Evolutionary conservation across 2,329 filamentous ascomycete species (phyloP).

Genomic region (Leptographium procerum): DNA sequence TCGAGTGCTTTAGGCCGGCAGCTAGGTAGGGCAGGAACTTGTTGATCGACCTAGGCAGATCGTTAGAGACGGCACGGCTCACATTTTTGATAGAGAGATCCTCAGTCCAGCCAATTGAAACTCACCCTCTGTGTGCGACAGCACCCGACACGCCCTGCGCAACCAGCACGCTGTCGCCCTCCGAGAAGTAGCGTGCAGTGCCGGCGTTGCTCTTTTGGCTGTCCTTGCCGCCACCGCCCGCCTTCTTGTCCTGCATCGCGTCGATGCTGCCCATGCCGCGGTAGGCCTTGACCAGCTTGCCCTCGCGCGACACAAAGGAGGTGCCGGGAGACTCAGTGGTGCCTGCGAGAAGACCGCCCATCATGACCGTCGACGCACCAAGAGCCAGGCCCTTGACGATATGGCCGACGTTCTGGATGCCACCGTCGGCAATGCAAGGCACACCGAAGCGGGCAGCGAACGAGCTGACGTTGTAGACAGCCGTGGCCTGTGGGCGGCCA

Average conservation of each 20-base stretch:
- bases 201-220: conserved; percentile 79
- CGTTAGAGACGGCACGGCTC: background rate
- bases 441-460: conserved; percentile 93
- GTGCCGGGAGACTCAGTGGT: conserved; percentile 96
- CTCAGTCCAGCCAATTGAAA: conserved; percentile 11
- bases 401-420: conserved; percentile 96
- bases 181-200: conserved; percentile 95
- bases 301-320: conserved; percentile 91
- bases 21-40: conserved; percentile 96
- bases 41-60: conserved; percentile 55
- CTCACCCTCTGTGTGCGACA: conserved; percentile 62
- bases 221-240: conserved; percentile 60
- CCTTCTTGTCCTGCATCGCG: conserved; percentile 99
- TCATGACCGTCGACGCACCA: conserved; percentile 94
- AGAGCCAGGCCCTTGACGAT: conserved; percentile 97
- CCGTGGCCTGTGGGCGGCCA: conserved; percentile 85
- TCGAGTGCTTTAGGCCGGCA: conserved; percentile 90
- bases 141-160: conserved; percentile 91
- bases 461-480: conserved; percentile 77
- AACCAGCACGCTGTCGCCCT: conserved; percentile 87
- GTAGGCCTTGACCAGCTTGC: conserved; percentile 98
- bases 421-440: conserved; percentile 94
- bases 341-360: conserved; percentile 94
- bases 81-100: background rate
- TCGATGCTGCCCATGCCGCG: conserved; percentile 98